Evolutionary conservation across 306 rosid species (phyloP), one percentile per base, ranked within the genome.

Genomic region (Datisca glomerata): DNA sequence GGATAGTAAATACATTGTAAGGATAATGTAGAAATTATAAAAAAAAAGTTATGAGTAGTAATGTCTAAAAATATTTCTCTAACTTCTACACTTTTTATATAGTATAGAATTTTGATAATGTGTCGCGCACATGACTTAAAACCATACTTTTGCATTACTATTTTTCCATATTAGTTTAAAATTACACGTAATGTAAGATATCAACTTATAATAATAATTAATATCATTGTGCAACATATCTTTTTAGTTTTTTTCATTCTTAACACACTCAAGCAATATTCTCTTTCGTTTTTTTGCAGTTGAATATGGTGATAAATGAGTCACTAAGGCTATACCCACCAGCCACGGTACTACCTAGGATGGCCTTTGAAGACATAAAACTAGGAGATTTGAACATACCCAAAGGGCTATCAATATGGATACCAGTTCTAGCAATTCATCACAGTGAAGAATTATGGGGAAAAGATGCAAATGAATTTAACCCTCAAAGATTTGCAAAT

Each of bases 251-350:
- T 31, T 3, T 7, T 16, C n/a, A n/a, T n/a, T n/a, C n/a, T n/a
- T n/a, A n/a, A n/a, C n/a, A n/a, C n/a, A n/a, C n/a, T n/a, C n/a
- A n/a, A n/a, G n/a, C n/a, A n/a, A n/a, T n/a, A n/a, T n/a, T n/a
- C n/a, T 4, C 22, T 45, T 3, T 32, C n/a, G 15, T 18, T 40
- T 44, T 37, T 47, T 41, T 74, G 60, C 68, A 89, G 98, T 57
- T 89, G 49, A 86, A 78, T 22, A 84, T 73, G 98, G 96, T 89
- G 13, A 89, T 89, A 36, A 89, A 89, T n/a, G 98, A 89, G 40
- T 73, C 98, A 31, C 48, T 89, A 31, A 72, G 98, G 66, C 70
- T 89, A 1, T 89, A 89, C 47, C 98, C 98, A 13, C 98, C 98
- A 0, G 98, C 92, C 3, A 77, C 79, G 0, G 96, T 89, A 24